These are phyloP conservation scores for Excoecaria agallocha DNA, from an alignment of 345 rosid species.

Conservation along the genomic window DNA sequence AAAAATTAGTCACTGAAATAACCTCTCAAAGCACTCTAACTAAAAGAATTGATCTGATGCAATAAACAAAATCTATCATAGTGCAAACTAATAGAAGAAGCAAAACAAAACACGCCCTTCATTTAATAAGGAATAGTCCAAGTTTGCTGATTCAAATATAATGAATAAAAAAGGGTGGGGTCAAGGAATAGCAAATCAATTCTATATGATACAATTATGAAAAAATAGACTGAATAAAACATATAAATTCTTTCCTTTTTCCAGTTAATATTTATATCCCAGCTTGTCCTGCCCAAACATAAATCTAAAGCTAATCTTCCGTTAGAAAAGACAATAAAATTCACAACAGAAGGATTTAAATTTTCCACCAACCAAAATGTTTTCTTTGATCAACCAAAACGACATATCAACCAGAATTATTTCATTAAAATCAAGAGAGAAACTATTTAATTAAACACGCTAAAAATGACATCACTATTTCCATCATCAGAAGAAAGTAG, in stretches of 20 bases:
- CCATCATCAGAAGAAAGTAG: neutral
- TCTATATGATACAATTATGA: neutral
- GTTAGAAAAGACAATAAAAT: neutral
- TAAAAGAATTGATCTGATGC: neutral
- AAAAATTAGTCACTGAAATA: neutral
- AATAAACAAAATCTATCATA: neutral
- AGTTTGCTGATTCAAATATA: neutral
- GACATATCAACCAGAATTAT: neutral
- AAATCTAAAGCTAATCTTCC: neutral
- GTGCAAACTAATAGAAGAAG: neutral
- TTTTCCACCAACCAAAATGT: neutral
- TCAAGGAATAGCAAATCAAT: neutral
- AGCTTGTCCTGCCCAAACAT: neutral
- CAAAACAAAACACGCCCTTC: neutral
- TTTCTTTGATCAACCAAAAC: neutral
- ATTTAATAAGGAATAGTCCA: neutral
- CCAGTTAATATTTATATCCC: neutral
- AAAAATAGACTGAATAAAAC: neutral
- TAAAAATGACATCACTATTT: neutral
- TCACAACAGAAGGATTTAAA: neutral
- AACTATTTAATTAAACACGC: neutral
- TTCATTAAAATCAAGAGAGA: neutral
- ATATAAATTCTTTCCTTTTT: neutral
- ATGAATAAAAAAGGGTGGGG: neutral
- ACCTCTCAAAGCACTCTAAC: neutral